Base-by-base conservation (phyloP, 2,329 filamentous ascomycete species). In the Fusarium udum region DNA sequence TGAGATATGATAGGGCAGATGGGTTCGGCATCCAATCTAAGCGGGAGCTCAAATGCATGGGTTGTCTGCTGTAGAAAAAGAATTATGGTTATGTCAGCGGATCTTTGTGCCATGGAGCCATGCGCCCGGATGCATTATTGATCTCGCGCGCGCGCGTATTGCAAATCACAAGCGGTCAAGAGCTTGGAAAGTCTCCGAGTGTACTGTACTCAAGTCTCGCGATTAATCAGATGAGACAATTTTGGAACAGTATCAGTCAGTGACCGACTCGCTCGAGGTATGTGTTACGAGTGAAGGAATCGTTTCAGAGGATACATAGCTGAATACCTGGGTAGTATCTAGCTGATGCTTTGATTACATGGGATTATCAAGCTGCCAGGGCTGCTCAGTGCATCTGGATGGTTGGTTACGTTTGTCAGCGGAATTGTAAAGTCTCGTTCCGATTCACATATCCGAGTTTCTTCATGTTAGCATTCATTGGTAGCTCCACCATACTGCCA, bases 141-240 rank as follows among this genome's bases (percentile, higher is more conserved):
- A 55, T 55, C 34, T 62, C 20, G 24, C 49, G 64, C 66, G 66
- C 66, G 64, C 64, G 66, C 42, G 66, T 56, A 68, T 68, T 68
- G 64, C 39, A 32, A 68, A 69, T 68, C 57, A 51, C 15, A 3
- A 24, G 28, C 16, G 46, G 52, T 52, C 24, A 42, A 31, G 34
- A 22, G 2, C 32, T n/a, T 14, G 26, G 14, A 8, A 51, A 51
- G 15, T 51, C 46, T 51, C 15, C 46, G 22, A 51, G 28, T 51
- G 46, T 24, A 24, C 46, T 49, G 46, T 24, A 24, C 46, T 49
- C 28, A 15, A 32, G 46, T 32, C 48, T 51, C 48, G 22, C 48
- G 22, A 24, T 24, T 24, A 9, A 36, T 32, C 31, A 31, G 9
- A 59, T 51, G 31, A 52, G 34, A 13, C 56, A 39, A 32, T 28